Evolutionary conservation across 495 filamentous ascomycete genomes (phyloP).

Genomic region (Sporormia fimetaria): DNA sequence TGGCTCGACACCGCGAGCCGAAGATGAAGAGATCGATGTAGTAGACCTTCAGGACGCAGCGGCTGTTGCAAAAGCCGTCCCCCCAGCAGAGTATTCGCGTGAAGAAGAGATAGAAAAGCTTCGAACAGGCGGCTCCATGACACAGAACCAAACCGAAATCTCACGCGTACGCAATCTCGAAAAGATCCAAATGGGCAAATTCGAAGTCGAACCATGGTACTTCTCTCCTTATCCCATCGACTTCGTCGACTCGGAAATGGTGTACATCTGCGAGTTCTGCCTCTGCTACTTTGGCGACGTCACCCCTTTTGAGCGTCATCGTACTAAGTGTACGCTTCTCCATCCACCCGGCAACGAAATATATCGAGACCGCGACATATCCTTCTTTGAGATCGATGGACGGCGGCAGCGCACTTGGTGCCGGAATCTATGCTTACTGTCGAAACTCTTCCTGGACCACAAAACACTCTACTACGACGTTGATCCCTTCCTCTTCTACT

Average conservation of each 20-base stretch:
- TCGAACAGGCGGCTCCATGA: conserved; percentile 90
- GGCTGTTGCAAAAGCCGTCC: conserved; percentile 41
- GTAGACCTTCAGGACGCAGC: conserved; percentile 54
- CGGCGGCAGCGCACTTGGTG: conserved; percentile 94
- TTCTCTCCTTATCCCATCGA: conserved; percentile 91
- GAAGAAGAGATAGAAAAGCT: conserved; percentile 95
- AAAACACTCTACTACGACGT: conserved; percentile 99
- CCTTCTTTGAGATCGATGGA: conserved; percentile 96
- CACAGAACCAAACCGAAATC: conserved; percentile 94
- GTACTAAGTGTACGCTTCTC: conserved; percentile 77
- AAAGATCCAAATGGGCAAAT: conserved; percentile 83
- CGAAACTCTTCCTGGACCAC: conserved; percentile 94
- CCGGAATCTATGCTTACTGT: conserved; percentile 85
- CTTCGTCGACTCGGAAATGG: conserved; percentile 72
- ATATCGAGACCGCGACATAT: conserved; percentile 86
- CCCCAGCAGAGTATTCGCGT: conserved; percentile 51
- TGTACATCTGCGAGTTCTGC: conserved; percentile 98
- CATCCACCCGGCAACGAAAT: conserved; percentile 98
- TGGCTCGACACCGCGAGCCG: conserved; percentile 44
- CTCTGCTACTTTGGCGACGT: conserved; percentile 75
- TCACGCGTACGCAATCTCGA: conserved; percentile 90
- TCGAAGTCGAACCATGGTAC: conserved; percentile 94
- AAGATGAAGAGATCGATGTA: conserved; percentile 50
- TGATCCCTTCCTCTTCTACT: conserved; percentile 96
- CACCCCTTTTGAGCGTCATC: conserved; percentile 71